A percentile compares a stretch with the other conserved stretches of the same genome.
phyloP scores from a whole-genome alignment of 1,284 basidiomycete genomes.

The Puccinia novopanici region DNA sequence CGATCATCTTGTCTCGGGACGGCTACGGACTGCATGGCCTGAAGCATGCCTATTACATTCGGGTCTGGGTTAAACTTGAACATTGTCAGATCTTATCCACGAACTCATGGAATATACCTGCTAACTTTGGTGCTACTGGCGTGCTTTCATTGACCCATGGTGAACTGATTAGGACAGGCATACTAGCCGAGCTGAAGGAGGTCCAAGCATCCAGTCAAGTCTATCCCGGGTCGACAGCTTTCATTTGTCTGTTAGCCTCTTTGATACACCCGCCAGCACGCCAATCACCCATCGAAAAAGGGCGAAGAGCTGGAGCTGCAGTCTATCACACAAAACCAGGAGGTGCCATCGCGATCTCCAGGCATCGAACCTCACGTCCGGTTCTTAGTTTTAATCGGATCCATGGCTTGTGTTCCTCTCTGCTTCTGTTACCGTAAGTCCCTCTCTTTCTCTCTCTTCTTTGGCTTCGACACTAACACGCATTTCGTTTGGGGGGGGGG shows the following conservation, averaged over 20 bases:
- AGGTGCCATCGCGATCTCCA: conserved; percentile 72
- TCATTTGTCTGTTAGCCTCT: conserved; percentile 77
- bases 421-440: conserved; percentile 66
- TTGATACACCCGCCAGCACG: conserved; percentile 72
- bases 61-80: conserved; percentile 61
- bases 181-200: conserved; percentile 71
- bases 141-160: conserved; percentile 23
- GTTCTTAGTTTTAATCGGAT: conserved; percentile 87
- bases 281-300: conserved; percentile 66
- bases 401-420: conserved; percentile 89
- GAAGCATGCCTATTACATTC: conserved; percentile 74
- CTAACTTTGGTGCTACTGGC: conserved; percentile 28
- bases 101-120: conserved; percentile 28
- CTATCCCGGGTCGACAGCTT: conserved; percentile 85
- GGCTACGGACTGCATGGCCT: conserved; percentile 85
- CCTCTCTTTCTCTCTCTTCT: background rate
- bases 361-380: conserved; percentile 78
- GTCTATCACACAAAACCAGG: conserved; percentile 62
- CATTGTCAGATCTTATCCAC: conserved; percentile 51
- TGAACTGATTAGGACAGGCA: conserved; percentile 38
- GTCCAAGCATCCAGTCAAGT: conserved; percentile 75
- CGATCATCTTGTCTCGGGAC: conserved; percentile 89
- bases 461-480: too few species aligned
- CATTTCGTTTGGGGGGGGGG: conserved; percentile 67
- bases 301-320: conserved; percentile 57